Percentiles rank a stretch among this genome's conserved stretches.
Evolutionary conservation across 192 early-diverging fungal genomes (phyloP).

Genomic region (Physocladia obscura): DNA sequence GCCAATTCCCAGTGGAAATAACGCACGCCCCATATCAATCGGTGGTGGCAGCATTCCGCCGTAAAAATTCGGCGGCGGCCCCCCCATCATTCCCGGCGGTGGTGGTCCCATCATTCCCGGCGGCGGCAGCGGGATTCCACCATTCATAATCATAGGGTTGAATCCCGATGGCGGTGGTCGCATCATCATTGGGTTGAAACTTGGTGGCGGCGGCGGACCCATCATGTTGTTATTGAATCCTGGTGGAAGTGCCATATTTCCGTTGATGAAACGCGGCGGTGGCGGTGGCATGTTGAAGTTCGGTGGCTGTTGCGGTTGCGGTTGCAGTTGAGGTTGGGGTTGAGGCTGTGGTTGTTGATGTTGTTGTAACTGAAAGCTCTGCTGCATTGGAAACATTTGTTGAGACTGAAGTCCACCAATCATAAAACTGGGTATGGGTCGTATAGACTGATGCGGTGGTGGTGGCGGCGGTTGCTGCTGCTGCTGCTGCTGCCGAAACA

Average conservation of each 20-base stretch:
- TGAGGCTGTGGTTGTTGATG: slow-evolving; percentile 10
- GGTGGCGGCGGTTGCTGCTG: neutral
- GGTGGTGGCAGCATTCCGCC: no score
- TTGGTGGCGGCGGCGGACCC: neutral
- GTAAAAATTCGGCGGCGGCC: neutral
- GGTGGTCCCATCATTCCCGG: slow-evolving; percentile 2
- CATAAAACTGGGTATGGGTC: no score
- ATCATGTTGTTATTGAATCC: neutral
- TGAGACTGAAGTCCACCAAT: no score
- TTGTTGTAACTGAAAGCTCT: slow-evolving; percentile 16
- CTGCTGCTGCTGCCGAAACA: slow-evolving; percentile 1
- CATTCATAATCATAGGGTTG: neutral
- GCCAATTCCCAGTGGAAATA: neutral
- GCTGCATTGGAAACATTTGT: no score
- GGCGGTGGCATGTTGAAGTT: neutral
- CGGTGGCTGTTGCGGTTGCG: neutral
- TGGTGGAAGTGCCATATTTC: neutral
- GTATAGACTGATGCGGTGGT: neutral
- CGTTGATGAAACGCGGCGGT: slow-evolving; percentile 9
- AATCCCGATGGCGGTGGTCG: no score
- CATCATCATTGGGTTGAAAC: neutral
- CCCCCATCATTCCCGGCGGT: neutral
- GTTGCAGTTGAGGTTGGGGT: neutral
- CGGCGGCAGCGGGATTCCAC: neutral
- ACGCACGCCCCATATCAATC: no score